These are phyloP conservation scores for Kitagawia praeruptora DNA, from an alignment of 129 eudicot species.

Conservation along the genomic window DNA sequence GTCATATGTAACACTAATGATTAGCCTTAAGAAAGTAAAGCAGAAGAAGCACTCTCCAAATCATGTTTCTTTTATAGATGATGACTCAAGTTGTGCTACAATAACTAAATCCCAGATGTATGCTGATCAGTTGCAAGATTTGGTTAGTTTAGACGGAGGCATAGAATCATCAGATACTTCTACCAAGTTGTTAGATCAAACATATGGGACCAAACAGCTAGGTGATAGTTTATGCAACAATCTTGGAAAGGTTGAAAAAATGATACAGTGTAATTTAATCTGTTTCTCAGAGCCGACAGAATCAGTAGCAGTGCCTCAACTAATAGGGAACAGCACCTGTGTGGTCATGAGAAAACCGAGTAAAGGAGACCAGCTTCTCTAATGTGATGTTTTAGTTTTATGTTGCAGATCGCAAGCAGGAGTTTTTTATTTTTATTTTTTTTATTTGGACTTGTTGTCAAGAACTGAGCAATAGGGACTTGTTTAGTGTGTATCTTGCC, in stretches of 20 bases:
- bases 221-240: conserved; percentile 9
- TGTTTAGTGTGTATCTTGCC: neutral
- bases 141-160: conserved; percentile 35
- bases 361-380: neutral
- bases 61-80: conserved; percentile 59
- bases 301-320: conserved; percentile 10
- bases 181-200: conserved; percentile 17
- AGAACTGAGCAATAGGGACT: neutral
- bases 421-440: neutral
- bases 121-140: conserved; percentile 38
- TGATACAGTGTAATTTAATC: conserved; percentile 37
- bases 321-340: conserved; percentile 9
- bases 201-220: conserved; percentile 13
- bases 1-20: conserved; percentile 47
- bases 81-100: conserved; percentile 16
- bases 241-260: conserved; percentile 28
- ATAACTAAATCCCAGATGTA: conserved; percentile 23
- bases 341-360: conserved; percentile 26
- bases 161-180: conserved; percentile 3
- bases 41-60: conserved; percentile 17
- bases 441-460: neutral
- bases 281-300: conserved; percentile 35
- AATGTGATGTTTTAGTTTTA: neutral
- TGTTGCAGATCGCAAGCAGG: neutral
- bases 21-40: conserved; percentile 31